These are phyloP conservation scores for Hypoxylon sp. DNA, from an alignment of 2,329 filamentous ascomycete species.

Conservation along the genomic window DNA sequence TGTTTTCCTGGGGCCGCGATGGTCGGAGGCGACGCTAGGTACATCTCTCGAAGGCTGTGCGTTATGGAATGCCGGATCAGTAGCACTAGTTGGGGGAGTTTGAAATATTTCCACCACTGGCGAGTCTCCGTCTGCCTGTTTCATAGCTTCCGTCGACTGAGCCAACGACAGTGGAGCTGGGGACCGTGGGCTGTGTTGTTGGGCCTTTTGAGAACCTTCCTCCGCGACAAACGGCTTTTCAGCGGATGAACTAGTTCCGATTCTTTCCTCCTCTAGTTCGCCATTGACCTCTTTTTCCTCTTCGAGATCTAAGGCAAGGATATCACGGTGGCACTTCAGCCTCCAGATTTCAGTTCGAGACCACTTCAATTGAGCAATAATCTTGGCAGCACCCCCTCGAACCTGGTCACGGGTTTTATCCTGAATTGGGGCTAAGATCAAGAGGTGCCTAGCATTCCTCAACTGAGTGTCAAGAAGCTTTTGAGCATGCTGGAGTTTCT, in stretches of 20 bases:
- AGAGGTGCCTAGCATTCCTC: slow-evolving; percentile 89
- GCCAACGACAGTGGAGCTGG: slow-evolving; percentile 53
- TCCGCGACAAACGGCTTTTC: slow-evolving; percentile 47
- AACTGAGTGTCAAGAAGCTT: slow-evolving; percentile 86
- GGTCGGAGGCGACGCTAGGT: slow-evolving; percentile 56
- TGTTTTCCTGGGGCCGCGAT: slow-evolving; percentile 56
- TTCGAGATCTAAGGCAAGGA: slow-evolving; percentile 86
- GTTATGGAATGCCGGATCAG: slow-evolving; percentile 56
- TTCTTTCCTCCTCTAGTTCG: slow-evolving; percentile 49
- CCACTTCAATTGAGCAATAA: slow-evolving; percentile 93
- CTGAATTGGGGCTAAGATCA: slow-evolving; percentile 90
- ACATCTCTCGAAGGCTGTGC: slow-evolving; percentile 62
- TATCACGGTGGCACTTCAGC: slow-evolving; percentile 90
- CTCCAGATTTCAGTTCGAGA: slow-evolving; percentile 94
- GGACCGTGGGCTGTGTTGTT: slow-evolving; percentile 58
- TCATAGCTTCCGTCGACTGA: slow-evolving; percentile 53
- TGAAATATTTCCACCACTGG: slow-evolving; percentile 63
- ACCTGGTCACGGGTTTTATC: slow-evolving; percentile 90
- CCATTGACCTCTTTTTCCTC: slow-evolving; percentile 73
- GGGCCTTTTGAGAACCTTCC: slow-evolving; percentile 54
- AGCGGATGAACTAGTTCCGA: slow-evolving; percentile 34
- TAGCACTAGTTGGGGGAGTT: slow-evolving; percentile 63
- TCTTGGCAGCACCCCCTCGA: slow-evolving; percentile 84
- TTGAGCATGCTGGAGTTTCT: slow-evolving; percentile 79
- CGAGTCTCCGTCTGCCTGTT: slow-evolving; percentile 57